Base-by-base conservation (phyloP, 1,284 basidiomycete species). In the Vanrija humicola region DNA sequence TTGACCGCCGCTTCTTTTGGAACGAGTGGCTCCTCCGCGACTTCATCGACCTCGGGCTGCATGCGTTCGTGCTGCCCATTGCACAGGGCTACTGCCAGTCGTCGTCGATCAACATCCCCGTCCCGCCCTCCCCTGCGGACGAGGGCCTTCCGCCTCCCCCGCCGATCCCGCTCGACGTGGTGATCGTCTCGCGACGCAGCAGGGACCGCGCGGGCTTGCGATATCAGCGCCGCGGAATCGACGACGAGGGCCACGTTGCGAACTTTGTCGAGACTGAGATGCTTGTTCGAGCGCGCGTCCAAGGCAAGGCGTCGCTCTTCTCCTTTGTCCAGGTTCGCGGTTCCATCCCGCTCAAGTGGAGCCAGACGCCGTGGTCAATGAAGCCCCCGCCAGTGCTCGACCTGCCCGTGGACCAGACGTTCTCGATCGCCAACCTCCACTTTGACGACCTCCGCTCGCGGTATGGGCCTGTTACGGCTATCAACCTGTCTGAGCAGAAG, bases 271-370 rank as follows among this genome's bases (percentile, higher is more conserved):
- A 83, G 65, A 82, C 79, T n/a, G 82, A 82, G 66, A 79, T 80
- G 70, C 81, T 93, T 46, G 83, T 90, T 76, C 81, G 84, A 38
- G 82, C 92, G 15, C 82, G 70, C 69, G 68, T 72, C 23, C 86
- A 89, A 64, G 83, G 81, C 12, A 82, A 82, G 53, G 76, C 80
- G 21, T 92, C 94, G 65, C 77, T 90, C 7, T 94, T 94, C 73
- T 86, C 87, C 60, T 90, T 92, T 74, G 83, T 92, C 0, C 91
- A 96, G 74, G 83, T 90, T 46, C 82, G 94, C 65, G 94, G 93
- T 8, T 94, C 90, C 18, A 90, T 95, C 55, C 91, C 91, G 3
- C 79, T 95, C 18, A 92, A 86, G 69, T 95, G 91, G 91, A 86
- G 83, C 5, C 91, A 94, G 63, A 66, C 69, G 15, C 77, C 78